phyloP scores from a whole-genome alignment of 179 eudicot genomes.

The Gypsophila paniculata region DNA sequence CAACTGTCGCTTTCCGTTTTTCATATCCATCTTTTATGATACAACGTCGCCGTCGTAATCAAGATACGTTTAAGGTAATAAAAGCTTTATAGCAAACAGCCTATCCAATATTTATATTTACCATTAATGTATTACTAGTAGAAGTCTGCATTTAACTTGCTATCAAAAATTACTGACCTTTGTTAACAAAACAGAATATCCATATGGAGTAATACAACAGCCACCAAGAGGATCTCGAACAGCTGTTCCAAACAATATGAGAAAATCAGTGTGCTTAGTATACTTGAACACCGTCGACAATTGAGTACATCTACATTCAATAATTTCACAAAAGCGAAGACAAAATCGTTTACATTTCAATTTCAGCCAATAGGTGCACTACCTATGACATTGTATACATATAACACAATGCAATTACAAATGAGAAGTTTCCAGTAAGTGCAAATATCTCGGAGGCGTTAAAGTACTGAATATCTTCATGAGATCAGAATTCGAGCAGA shows the following conservation, averaged over 20 bases:
- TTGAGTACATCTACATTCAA: not conserved
- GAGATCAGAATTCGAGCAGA: not conserved
- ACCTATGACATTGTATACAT: not conserved
- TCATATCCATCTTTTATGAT: not conserved
- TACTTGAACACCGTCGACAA: not conserved
- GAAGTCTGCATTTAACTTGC: no score
- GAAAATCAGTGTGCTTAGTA: not conserved
- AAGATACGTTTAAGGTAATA: not conserved
- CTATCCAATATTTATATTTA: not conserved
- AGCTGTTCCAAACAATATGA: conserved; percentile 44
- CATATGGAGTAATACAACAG: conserved; percentile 77
- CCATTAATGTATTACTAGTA: not conserved
- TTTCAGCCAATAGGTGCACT: not conserved
- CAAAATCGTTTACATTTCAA: not conserved
- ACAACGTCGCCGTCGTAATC: not conserved
- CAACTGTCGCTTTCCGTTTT: conserved; percentile 2
- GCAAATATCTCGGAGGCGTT: not conserved
- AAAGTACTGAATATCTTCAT: not conserved
- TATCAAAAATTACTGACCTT: no score
- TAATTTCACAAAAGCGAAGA: no score
- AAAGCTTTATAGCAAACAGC: no score
- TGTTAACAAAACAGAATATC: conserved; percentile 71
- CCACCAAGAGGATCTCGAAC: conserved; percentile 95
- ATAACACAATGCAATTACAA: not conserved
- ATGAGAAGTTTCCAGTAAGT: not conserved